Percentiles rank a stretch among this genome's conserved stretches.
These are phyloP conservation scores for Heterobasidion irregulare DNA, from an alignment of 1,284 basidiomycete species.

Conservation along the genomic window DNA sequence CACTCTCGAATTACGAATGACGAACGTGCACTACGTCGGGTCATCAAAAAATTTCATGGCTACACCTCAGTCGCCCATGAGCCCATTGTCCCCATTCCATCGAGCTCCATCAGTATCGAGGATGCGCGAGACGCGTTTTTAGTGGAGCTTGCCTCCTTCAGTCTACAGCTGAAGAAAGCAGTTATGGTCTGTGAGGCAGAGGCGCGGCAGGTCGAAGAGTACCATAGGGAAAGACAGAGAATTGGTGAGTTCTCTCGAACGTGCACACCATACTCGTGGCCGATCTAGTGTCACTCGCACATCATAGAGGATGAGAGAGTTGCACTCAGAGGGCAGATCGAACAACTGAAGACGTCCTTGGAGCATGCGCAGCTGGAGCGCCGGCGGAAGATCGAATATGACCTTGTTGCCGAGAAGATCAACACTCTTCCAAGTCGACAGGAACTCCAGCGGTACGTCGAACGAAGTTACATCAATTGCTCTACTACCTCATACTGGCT, in stretches of 20 bases:
- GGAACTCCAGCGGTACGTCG: slow-evolving; percentile 60
- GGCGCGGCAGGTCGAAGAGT: slow-evolving; percentile 72
- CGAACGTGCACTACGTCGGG: slow-evolving; percentile 52
- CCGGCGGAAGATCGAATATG: slow-evolving; percentile 75
- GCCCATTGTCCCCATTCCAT: slow-evolving; percentile 30
- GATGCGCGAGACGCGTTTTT: slow-evolving; percentile 73
- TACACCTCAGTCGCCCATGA: slow-evolving; percentile 53
- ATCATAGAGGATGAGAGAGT: slow-evolving; percentile 59
- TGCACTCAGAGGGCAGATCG: slow-evolving; percentile 57
- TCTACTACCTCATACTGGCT: background rate
- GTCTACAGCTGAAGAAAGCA: slow-evolving; percentile 65
- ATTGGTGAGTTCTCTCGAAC: slow-evolving; percentile 45
- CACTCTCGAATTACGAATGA: slow-evolving; percentile 67
- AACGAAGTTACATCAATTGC: background rate
- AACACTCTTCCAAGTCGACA: slow-evolving; percentile 68
- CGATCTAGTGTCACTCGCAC: background rate
- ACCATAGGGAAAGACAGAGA: slow-evolving; percentile 56
- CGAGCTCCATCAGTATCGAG: slow-evolving; percentile 34
- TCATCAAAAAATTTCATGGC: slow-evolving; percentile 71
- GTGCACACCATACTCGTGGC: slow-evolving; percentile 1
- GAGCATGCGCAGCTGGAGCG: slow-evolving; percentile 72
- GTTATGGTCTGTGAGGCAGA: slow-evolving; percentile 77
- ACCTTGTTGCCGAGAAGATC: slow-evolving; percentile 71
- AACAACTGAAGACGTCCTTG: slow-evolving; percentile 62
- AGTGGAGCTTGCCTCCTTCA: slow-evolving; percentile 67